A percentile compares a stretch with the other conserved stretches of the same genome.
Evolutionary conservation across 768 basidiomycete species (phyloP).

Genomic region (Obba rivulosa): DNA sequence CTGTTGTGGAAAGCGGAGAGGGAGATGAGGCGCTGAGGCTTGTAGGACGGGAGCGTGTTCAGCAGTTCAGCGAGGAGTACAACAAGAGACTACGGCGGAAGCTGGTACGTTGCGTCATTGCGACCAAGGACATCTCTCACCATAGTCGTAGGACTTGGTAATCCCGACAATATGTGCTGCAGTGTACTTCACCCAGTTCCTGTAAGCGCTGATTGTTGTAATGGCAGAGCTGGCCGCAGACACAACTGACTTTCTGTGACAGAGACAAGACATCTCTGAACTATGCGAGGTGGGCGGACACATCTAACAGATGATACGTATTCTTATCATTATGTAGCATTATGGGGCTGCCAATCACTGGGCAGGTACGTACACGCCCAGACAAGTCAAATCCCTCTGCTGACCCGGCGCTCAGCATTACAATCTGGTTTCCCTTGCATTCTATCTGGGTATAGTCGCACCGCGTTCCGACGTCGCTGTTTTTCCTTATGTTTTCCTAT

Average conservation of each 20-base stretch:
- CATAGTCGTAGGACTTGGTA: constrained; percentile 34
- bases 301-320: background rate
- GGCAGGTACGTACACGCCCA: constrained; percentile 36
- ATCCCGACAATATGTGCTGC: constrained; percentile 56
- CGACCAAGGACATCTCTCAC: background rate
- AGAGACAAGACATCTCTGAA: constrained; percentile 69
- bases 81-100: constrained; percentile 52
- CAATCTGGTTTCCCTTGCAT: constrained; percentile 58
- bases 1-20: constrained; percentile 30
- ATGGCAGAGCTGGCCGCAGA: background rate
- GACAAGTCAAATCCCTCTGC: background rate
- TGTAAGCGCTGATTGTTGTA: constrained; percentile 32
- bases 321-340: constrained; percentile 32
- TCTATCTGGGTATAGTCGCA: constrained; percentile 46
- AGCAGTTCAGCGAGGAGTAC: constrained; percentile 57
- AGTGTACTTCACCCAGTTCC: constrained; percentile 64
- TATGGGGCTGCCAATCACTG: constrained; percentile 62
- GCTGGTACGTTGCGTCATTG: constrained; percentile 34
- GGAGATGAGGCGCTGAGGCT: constrained; percentile 60
- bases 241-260: no score
- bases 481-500: background rate
- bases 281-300: constrained; percentile 50
- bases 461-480: background rate
- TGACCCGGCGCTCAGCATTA: constrained; percentile 36
- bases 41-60: constrained; percentile 45